Evolutionary conservation across 2,329 filamentous ascomycete species (phyloP), one percentile per base, ranked within the genome.

Genomic region (Xylariaceae sp.): DNA sequence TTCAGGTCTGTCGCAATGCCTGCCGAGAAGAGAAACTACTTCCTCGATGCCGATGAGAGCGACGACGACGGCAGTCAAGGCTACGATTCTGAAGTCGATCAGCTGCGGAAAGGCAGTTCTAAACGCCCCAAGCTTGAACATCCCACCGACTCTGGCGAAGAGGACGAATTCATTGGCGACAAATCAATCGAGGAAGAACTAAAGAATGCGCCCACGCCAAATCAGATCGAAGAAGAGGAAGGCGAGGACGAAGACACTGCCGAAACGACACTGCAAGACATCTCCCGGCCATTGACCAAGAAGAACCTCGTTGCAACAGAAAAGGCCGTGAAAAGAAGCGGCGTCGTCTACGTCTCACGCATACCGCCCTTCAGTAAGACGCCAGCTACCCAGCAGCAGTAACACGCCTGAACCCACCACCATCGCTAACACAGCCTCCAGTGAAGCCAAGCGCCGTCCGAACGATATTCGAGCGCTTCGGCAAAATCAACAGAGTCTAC

Each of bases 331-430:
- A 82, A 81, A 59, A 86, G 84, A 65, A 90, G 87, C 0, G 89
- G 89, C 55, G 87, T 95, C 11, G 76, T 94, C 52, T 95, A 94
- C 71, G 76, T 95, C 54, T 92, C 88, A 5, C 83, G 89, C 51
- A 82, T 94, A 55, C 89, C 90, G 4, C 90, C 90, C 0, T 95
- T 91, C 69, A 94, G 95, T 88, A 91, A 31, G 54, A 31, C 2
- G 4, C 33, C 15, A 15, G 12, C 15, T 5, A 27, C 22, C 7
- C 22, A 27, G 4, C 22, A 27, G 22, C 15, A 9, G 10, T 5
- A 36, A 36, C 33, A 36, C 15, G 33, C 15, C 33, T 36, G 5
- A 12, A 12, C 5, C 5, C 15, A 36, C 15, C 12, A 12, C 33
- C 4, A 9, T 9, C 90, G 62, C 88, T 89, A 6, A 74, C 77